Percentiles rank a stretch among this genome's conserved stretches.
Evolutionary conservation across 1,284 basidiomycete genomes (phyloP).

Genomic region (Leccinum solheimii): DNA sequence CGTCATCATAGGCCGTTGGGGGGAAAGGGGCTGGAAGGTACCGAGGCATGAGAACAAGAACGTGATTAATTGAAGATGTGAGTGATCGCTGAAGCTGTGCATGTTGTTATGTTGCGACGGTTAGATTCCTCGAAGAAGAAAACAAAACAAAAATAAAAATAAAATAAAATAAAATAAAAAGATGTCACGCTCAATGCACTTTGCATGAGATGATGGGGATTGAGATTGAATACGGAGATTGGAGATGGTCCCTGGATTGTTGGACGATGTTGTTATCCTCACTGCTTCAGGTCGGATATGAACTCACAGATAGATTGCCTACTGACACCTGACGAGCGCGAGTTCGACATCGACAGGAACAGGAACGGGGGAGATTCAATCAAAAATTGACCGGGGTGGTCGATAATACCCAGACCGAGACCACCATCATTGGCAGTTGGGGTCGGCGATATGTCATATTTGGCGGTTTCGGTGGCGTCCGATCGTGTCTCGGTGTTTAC

Average conservation of each 20-base stretch:
- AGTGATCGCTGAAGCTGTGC: constrained; percentile 3
- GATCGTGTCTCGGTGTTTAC: neutral
- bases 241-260: neutral
- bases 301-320: neutral
- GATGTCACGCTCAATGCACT: neutral
- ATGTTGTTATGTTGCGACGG: neutral
- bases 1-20: neutral
- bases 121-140: neutral
- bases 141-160: neutral
- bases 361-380: neutral
- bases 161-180: neutral
- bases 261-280: neutral
- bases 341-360: neutral
- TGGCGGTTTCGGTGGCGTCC: neutral
- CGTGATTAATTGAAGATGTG: neutral
- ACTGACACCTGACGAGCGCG: neutral
- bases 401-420: neutral
- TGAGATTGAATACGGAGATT: neutral
- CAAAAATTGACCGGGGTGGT: neutral
- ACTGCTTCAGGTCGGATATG: neutral
- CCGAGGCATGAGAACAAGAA: constrained; percentile 9
- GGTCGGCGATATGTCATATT: neutral
- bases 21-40: neutral
- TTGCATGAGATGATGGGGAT: neutral
- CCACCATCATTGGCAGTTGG: neutral